Conservation (phyloP, 805 yeast genomes). For the Metschnikowia koreensis region DNA sequence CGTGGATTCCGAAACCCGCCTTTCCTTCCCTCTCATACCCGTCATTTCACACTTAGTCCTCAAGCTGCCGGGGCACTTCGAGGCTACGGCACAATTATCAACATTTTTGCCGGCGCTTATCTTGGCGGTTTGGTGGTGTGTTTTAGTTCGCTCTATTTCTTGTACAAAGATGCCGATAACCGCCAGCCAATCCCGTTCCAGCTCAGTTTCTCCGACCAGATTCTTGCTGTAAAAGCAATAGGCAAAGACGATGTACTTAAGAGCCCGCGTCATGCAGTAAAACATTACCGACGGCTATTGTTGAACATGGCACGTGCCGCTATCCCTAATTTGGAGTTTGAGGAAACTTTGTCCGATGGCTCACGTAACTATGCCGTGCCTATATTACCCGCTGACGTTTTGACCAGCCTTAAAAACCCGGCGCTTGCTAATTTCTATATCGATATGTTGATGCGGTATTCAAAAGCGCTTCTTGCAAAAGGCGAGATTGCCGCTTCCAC, state of each 20-base stretch:
- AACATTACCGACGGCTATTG: conserved; percentile 40
- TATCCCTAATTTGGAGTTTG: conserved; percentile 25
- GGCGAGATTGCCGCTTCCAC: conserved; percentile 35
- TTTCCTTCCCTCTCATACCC: neutral
- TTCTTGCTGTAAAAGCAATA: conserved; percentile 40
- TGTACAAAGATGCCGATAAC: conserved; percentile 39
- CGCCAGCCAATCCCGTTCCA: conserved; percentile 43
- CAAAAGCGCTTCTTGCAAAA: conserved; percentile 40
- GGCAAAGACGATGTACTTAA: conserved; percentile 43
- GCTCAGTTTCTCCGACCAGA: conserved; percentile 31
- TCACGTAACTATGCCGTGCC: conserved; percentile 33
- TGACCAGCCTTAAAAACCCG: conserved; percentile 29
- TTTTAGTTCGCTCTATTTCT: conserved; percentile 36
- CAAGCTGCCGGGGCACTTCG: conserved; percentile 13
- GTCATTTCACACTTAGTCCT: conserved; percentile 3
- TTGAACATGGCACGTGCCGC: conserved; percentile 32
- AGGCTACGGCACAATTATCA: conserved; percentile 33
- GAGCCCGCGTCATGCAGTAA: conserved; percentile 43
- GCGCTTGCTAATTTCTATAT: conserved; percentile 42
- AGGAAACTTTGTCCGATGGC: conserved; percentile 22
- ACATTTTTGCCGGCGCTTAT: conserved; percentile 43
- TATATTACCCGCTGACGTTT: conserved; percentile 28
- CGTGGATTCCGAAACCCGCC: neutral
- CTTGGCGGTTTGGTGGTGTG: conserved; percentile 41
- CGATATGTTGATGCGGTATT: conserved; percentile 41